Evolutionary conservation across 2,329 filamentous ascomycete species (phyloP).

Genomic region (Ascochyta viciae-villosae): DNA sequence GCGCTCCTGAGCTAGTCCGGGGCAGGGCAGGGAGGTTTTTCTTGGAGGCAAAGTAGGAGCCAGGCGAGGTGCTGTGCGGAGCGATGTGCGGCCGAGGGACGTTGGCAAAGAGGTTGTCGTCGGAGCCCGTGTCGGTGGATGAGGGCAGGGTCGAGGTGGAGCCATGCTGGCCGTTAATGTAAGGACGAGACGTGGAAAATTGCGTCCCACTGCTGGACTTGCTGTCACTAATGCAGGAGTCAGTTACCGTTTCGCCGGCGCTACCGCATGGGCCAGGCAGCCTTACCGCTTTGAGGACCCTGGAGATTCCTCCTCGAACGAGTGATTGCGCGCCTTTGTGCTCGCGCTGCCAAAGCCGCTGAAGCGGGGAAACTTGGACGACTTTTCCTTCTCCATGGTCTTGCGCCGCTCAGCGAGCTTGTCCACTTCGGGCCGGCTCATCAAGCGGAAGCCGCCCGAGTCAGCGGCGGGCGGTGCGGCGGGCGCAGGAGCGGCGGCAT

Average conservation of each 20-base stretch:
- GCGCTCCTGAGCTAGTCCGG: constrained; percentile 29
- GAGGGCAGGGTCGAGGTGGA: constrained; percentile 51
- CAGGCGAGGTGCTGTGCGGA: constrained; percentile 40
- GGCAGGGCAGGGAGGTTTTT: constrained; percentile 42
- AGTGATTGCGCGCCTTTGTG: constrained; percentile 44
- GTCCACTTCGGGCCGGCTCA: constrained; percentile 43
- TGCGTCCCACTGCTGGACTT: constrained; percentile 51
- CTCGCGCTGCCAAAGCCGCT: constrained; percentile 38
- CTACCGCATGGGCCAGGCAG: constrained; percentile 26
- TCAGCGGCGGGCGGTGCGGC: constrained; percentile 26
- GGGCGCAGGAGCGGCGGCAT: constrained; percentile 11
- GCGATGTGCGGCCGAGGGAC: constrained; percentile 39
- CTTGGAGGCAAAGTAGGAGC: constrained; percentile 29
- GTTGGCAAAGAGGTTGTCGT: constrained; percentile 48
- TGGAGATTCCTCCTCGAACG: constrained; percentile 47
- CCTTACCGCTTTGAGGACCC: constrained; percentile 48
- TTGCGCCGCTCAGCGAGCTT: constrained; percentile 37
- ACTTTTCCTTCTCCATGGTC: constrained; percentile 41
- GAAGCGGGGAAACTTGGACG: constrained; percentile 45
- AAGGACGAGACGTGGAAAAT: constrained; percentile 43
- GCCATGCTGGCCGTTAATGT: constrained; percentile 46
- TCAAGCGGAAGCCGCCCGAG: constrained; percentile 43
- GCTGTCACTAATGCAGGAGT: constrained; percentile 45
- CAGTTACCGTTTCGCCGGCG: constrained; percentile 31
- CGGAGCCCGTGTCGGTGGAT: constrained; percentile 47